These are phyloP conservation scores for Metarhizium album DNA, from an alignment of 2,329 filamentous ascomycete genomes.

Conservation along the genomic window DNA sequence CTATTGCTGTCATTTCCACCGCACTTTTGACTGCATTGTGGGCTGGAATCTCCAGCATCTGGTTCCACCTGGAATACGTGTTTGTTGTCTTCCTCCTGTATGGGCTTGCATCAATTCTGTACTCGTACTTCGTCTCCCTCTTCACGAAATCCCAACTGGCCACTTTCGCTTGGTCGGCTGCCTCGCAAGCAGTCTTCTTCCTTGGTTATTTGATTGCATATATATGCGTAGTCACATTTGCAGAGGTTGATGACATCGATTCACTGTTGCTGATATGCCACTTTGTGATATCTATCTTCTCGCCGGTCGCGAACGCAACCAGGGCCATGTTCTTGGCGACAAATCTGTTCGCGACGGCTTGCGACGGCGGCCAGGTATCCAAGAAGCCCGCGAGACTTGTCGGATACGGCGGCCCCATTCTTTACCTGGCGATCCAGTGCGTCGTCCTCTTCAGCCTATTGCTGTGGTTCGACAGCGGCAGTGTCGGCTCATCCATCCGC, in stretches of 20 bases:
- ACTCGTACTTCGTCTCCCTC: slow-evolving; percentile 74
- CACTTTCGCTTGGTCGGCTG: slow-evolving; percentile 74
- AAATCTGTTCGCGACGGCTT: slow-evolving; percentile 76
- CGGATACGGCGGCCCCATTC: slow-evolving; percentile 72
- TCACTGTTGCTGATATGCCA: slow-evolving; percentile 56
- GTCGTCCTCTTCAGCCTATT: slow-evolving; percentile 60
- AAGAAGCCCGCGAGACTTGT: slow-evolving; percentile 59
- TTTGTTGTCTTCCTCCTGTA: slow-evolving; percentile 76
- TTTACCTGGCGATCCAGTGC: slow-evolving; percentile 70
- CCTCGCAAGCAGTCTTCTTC: slow-evolving; percentile 62
- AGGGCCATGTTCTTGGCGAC: slow-evolving; percentile 65
- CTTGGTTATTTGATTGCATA: slow-evolving; percentile 63
- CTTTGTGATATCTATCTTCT: slow-evolving; percentile 62
- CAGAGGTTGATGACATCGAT: slow-evolving; percentile 59
- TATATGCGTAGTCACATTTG: slow-evolving; percentile 63
- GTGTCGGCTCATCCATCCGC: slow-evolving; percentile 43
- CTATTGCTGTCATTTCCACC: slow-evolving; percentile 55
- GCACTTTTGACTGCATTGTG: slow-evolving; percentile 61
- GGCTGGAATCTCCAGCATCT: slow-evolving; percentile 50
- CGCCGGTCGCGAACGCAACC: slow-evolving; percentile 67
- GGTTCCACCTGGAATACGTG: slow-evolving; percentile 72
- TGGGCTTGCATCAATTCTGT: slow-evolving; percentile 63
- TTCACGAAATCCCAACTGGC: slow-evolving; percentile 70
- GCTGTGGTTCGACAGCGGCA: slow-evolving; percentile 72
- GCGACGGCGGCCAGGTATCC: slow-evolving; percentile 51